phyloP scores from a whole-genome alignment of 140 eudicot genomes.

The Cichorium intybus region DNA sequence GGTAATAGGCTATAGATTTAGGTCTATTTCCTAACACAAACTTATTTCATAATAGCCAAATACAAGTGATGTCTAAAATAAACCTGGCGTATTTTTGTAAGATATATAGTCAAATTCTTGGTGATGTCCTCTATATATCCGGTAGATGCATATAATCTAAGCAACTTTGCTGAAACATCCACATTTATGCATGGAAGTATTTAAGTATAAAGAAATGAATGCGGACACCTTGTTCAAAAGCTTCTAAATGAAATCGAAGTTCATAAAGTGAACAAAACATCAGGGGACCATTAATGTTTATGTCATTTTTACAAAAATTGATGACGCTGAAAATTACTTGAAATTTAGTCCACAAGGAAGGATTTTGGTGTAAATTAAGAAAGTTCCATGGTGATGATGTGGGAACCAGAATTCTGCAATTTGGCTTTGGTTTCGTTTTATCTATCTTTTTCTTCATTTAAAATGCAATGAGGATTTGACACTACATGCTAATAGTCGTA shows the following conservation, averaged over 20 bases:
- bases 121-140: conserved; percentile 52
- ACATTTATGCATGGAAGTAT: conserved; percentile 39
- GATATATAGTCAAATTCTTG: conserved; percentile 60
- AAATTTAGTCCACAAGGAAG: conserved; percentile 30
- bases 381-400: conserved; percentile 42
- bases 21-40: too few relatives aligned
- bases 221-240: conserved; percentile 34
- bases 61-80: conserved; percentile 58
- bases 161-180: conserved; percentile 48
- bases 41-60: conserved; percentile 57
- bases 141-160: conserved; percentile 39
- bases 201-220: conserved; percentile 44
- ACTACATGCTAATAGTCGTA: too few relatives aligned
- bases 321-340: conserved; percentile 48
- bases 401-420: conserved; percentile 13
- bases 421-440: neutral
- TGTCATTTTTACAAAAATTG: conserved; percentile 29
- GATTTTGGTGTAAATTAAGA: conserved; percentile 21
- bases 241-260: conserved; percentile 43
- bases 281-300: conserved; percentile 37
- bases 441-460: conserved; percentile 13
- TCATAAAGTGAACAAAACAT: conserved; percentile 46
- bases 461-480: too few relatives aligned
- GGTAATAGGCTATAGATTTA: too few relatives aligned
- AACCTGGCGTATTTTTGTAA: conserved; percentile 33